Conservation (phyloP, 2,329 filamentous ascomycete genomes). For the Aspergillus versicolor region DNA sequence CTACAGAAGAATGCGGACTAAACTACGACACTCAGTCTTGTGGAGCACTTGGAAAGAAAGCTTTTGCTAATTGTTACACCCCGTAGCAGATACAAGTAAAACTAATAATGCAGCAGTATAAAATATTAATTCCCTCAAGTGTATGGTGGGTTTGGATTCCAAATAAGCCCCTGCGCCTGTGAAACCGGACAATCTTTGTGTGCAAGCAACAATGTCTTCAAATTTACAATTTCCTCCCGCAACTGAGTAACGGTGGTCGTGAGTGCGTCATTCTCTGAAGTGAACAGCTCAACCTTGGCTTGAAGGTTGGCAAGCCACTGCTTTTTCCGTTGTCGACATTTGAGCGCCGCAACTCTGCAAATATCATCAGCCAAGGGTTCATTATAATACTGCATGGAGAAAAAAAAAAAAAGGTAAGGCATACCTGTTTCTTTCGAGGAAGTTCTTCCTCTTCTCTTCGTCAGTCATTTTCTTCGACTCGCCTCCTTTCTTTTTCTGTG, state of each 20-base stretch:
- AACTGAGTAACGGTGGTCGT: constrained; percentile 79
- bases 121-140: constrained; percentile 11
- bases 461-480: constrained; percentile 87
- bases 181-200: constrained; percentile 97
- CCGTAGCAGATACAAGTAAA: constrained; percentile 1
- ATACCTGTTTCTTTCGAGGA: constrained; percentile 92
- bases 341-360: constrained; percentile 85
- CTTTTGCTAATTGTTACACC: constrained; percentile 9
- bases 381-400: neutral
- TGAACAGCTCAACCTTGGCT: constrained; percentile 89
- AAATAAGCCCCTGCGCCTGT: constrained; percentile 71
- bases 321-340: constrained; percentile 97
- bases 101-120: neutral
- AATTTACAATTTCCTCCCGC: constrained; percentile 87
- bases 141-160: constrained; percentile 13
- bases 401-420: constrained; percentile 23
- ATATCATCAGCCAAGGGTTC: constrained; percentile 10
- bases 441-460: constrained; percentile 98
- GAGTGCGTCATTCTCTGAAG: constrained; percentile 84
- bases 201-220: constrained; percentile 87
- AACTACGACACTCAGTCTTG: neutral
- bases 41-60: neutral
- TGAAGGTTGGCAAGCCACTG: constrained; percentile 97
- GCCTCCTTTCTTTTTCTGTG: constrained; percentile 49
- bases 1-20: neutral